These are phyloP conservation scores for Ophiostoma australiae DNA, from an alignment of 2,329 filamentous ascomycete species.

Conservation along the genomic window DNA sequence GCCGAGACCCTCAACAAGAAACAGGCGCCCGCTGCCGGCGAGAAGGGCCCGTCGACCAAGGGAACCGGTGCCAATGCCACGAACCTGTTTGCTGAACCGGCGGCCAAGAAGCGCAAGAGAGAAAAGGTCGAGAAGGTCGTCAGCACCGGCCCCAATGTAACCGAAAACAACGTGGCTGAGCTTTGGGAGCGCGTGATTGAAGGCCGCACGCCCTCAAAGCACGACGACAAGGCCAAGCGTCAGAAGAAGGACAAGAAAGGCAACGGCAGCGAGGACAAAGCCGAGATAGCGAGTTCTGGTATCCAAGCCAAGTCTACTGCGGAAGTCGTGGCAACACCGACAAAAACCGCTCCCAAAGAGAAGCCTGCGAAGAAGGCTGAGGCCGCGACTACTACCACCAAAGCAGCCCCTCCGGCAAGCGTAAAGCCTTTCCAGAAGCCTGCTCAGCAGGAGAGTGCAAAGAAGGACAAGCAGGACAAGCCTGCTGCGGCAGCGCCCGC, in stretches of 20 bases:
- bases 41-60: slow-evolving; percentile 39
- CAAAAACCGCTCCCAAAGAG: slow-evolving; percentile 27
- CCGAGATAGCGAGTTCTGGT: background rate
- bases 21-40: slow-evolving; percentile 28
- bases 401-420: slow-evolving; percentile 1
- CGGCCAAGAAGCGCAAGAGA: slow-evolving; percentile 56
- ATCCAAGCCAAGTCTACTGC: background rate
- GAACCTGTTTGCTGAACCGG: slow-evolving; percentile 6
- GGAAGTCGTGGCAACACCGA: background rate
- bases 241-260: slow-evolving; percentile 30
- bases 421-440: slow-evolving; percentile 19
- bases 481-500: background rate
- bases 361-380: slow-evolving; percentile 24
- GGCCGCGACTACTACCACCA: background rate
- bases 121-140: background rate
- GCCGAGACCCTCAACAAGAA: slow-evolving; percentile 49
- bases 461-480: slow-evolving; percentile 22
- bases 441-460: slow-evolving; percentile 1
- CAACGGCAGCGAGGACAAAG: slow-evolving; percentile 25
- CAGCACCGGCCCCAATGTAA: slow-evolving; percentile 43
- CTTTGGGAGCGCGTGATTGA: slow-evolving; percentile 79
- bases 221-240: slow-evolving; percentile 23
- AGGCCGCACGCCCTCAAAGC: slow-evolving; percentile 44
- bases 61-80: slow-evolving; percentile 24
- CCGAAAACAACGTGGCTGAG: slow-evolving; percentile 65